Conservation (phyloP, 371 early-diverging fungal species). For the Mucor ambiguus region DNA sequence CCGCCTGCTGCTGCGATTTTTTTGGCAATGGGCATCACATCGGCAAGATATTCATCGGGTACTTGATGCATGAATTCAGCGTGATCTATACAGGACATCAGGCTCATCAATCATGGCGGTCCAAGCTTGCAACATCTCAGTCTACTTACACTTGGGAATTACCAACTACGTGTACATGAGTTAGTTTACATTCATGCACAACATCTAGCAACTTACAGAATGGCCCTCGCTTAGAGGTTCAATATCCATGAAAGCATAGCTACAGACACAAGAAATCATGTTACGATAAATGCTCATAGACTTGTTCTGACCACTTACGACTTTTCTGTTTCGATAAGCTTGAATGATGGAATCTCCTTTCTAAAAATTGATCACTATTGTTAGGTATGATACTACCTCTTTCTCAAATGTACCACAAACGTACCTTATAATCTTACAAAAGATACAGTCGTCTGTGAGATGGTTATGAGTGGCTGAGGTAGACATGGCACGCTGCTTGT, state of each 20-base stretch:
- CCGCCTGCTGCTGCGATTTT: slow-evolving; percentile 77
- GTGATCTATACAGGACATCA: slow-evolving; percentile 64
- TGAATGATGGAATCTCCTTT: slow-evolving; percentile 84
- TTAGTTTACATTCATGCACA: background rate
- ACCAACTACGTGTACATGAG: slow-evolving; percentile 57
- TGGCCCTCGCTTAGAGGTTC: slow-evolving; percentile 83
- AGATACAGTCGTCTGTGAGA: slow-evolving; percentile 69
- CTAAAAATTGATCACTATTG: slow-evolving; percentile 31
- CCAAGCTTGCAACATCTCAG: background rate
- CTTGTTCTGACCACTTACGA: slow-evolving; percentile 40
- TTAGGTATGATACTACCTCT: background rate
- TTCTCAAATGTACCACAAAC: background rate
- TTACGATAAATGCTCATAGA: background rate
- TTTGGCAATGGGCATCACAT: slow-evolving; percentile 85
- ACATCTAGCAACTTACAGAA: slow-evolving; percentile 50
- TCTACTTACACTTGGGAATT: slow-evolving; percentile 77
- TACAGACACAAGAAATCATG: slow-evolving; percentile 13
- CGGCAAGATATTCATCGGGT: slow-evolving; percentile 83
- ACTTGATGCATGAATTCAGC: slow-evolving; percentile 88
- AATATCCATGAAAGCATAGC: slow-evolving; percentile 77
- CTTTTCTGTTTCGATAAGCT: slow-evolving; percentile 82
- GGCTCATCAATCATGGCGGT: background rate
- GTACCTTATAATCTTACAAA: slow-evolving; percentile 86
- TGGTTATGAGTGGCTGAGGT: slow-evolving; percentile 24
- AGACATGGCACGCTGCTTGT: slow-evolving; percentile 24